Evolutionary conservation across 1,284 basidiomycete species (phyloP).

Genomic region (Melanopsichium pennsylvanicum): DNA sequence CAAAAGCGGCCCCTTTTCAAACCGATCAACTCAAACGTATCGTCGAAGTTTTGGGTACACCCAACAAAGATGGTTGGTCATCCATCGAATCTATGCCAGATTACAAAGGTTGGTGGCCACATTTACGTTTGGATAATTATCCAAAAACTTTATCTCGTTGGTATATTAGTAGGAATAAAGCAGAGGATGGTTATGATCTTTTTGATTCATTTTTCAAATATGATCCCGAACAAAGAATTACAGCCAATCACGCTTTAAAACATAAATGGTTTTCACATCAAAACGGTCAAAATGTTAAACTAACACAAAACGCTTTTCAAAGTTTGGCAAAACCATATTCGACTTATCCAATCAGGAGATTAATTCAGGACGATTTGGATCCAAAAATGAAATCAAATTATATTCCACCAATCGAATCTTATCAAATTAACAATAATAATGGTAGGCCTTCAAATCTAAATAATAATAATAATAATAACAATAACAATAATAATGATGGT

Average conservation of each 20-base stretch:
- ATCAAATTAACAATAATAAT: too few relatives aligned
- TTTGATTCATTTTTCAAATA: constrained; percentile 70
- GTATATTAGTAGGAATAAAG: constrained; percentile 75
- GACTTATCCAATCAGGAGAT: constrained; percentile 68
- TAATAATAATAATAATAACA: too few relatives aligned
- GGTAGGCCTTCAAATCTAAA: too few relatives aligned
- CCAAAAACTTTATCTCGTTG: constrained; percentile 77
- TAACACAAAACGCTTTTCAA: constrained; percentile 59
- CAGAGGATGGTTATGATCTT: constrained; percentile 51
- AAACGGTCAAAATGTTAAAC: constrained; percentile 67
- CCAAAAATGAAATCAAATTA: constrained; percentile 62
- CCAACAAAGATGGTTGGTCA: constrained; percentile 85
- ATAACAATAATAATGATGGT: too few relatives aligned
- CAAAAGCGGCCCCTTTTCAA: constrained; percentile 61
- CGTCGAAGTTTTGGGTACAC: constrained; percentile 90
- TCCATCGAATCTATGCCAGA: constrained; percentile 80
- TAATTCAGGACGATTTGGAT: constrained; percentile 70
- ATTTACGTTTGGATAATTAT: constrained; percentile 66
- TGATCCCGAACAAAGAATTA: constrained; percentile 86
- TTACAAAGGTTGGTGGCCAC: constrained; percentile 74
- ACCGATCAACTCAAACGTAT: constrained; percentile 90
- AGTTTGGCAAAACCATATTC: constrained; percentile 66
- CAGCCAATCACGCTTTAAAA: constrained; percentile 79
- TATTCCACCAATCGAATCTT: constrained; percentile 28
- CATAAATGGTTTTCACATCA: constrained; percentile 76